A percentile compares a stretch with the other conserved stretches of the same genome.
These are phyloP conservation scores for Xerocomus potaroensis DNA, from an alignment of 768 basidiomycete species.

Conservation along the genomic window DNA sequence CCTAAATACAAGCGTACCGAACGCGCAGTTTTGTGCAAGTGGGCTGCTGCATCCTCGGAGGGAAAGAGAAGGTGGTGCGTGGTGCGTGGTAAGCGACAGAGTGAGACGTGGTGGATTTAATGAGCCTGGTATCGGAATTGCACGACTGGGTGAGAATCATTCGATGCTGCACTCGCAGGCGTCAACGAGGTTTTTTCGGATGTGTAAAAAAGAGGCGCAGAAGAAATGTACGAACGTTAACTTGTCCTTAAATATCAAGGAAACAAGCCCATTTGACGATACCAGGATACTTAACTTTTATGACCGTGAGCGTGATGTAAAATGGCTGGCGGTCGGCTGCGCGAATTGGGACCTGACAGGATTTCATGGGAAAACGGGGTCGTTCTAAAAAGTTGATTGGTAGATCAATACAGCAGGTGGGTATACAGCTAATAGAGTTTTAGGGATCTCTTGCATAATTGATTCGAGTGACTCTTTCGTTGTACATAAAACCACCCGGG, in stretches of 20 bases:
- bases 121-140: conserved; percentile 20
- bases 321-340: conserved; percentile 29
- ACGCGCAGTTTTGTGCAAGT: conserved; percentile 65
- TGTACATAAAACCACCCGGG: conserved; percentile 2
- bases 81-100: conserved; percentile 18
- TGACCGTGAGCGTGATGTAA: conserved; percentile 30
- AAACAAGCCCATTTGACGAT: conserved; percentile 15
- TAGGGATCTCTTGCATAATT: conserved; percentile 19
- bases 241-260: conserved; percentile 30
- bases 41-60: conserved; percentile 54
- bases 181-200: conserved; percentile 11
- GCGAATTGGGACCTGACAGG: conserved; percentile 18
- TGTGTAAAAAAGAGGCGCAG: conserved; percentile 6
- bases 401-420: conserved; percentile 21
- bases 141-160: conserved; percentile 26
- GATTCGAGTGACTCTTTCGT: conserved; percentile 1
- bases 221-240: conserved; percentile 10
- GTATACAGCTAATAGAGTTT: conserved; percentile 28
- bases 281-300: conserved; percentile 28
- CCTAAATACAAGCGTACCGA: conserved; percentile 17
- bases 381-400: conserved; percentile 17
- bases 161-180: conserved; percentile 17
- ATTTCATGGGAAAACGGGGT: conserved; percentile 14
- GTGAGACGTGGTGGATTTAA: conserved; percentile 27
- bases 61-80: conserved; percentile 8